phyloP scores from a whole-genome alignment of 352 stramenopile genomes.

The Globisporangium iwayamae region DNA sequence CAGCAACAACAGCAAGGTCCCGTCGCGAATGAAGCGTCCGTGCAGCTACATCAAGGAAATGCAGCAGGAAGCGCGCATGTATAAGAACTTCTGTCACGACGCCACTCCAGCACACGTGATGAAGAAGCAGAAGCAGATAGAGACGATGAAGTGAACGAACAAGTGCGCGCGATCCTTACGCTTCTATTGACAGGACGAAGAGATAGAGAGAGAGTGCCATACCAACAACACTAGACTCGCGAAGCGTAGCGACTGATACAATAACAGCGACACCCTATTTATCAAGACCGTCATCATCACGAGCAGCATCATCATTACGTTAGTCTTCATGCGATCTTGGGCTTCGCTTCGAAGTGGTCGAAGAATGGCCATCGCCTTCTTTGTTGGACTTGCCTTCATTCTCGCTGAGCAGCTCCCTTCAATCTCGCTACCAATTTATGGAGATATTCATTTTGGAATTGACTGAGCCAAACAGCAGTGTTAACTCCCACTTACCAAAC shows the following conservation, averaged over 20 bases:
- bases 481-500: too few relatives aligned
- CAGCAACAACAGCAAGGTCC: not conserved
- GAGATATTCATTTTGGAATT: not conserved
- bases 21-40: conserved; percentile 14
- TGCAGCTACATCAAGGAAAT: conserved; percentile 22
- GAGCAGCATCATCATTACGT: not conserved
- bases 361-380: not conserved
- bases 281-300: not conserved
- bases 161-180: not conserved
- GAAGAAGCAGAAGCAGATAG: conserved; percentile 3
- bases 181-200: not conserved
- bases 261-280: conserved; percentile 15
- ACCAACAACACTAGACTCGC: conserved; percentile 8
- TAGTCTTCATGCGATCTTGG: too few relatives aligned
- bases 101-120: not conserved
- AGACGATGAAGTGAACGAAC: not conserved
- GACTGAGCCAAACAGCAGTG: not conserved
- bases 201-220: not conserved
- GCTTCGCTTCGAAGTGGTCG: not conserved
- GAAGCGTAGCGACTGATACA: conserved; percentile 5
- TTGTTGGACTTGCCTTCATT: not conserved
- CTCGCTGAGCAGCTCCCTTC: not conserved
- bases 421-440: not conserved
- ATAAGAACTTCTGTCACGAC: conserved; percentile 2
- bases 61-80: conserved; percentile 16